A percentile compares a stretch with the other conserved stretches of the same genome.
Evolutionary conservation across 2,329 filamentous ascomycete species (phyloP).

Genomic region (Trichophaea hybrida): DNA sequence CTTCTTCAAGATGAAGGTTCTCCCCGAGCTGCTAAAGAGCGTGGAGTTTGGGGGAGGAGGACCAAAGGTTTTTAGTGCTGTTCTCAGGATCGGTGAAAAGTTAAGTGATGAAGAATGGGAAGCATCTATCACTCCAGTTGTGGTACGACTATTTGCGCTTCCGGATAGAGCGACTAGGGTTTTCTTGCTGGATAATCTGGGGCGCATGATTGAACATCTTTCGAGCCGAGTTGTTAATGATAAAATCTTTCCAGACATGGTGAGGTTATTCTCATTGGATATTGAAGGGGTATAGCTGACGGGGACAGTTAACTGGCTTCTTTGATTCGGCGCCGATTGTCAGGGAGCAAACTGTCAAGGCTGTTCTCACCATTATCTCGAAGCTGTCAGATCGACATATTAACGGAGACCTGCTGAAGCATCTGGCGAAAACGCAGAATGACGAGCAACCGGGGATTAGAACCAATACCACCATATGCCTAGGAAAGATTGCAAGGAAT

Average conservation of each 20-base stretch:
- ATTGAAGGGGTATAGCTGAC: constrained; percentile 28
- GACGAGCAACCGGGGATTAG: constrained; percentile 94
- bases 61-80: constrained; percentile 72
- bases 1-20: constrained; percentile 92
- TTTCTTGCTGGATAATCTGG: constrained; percentile 75
- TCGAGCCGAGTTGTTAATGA: constrained; percentile 83
- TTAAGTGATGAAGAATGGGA: constrained; percentile 84
- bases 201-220: constrained; percentile 79
- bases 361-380: constrained; percentile 68
- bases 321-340: constrained; percentile 83
- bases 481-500: constrained; percentile 90
- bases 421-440: constrained; percentile 89
- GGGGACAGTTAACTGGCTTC: constrained; percentile 61
- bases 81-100: constrained; percentile 82
- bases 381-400: constrained; percentile 87
- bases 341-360: constrained; percentile 89
- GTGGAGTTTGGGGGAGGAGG: constrained; percentile 94
- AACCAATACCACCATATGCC: constrained; percentile 93
- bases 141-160: constrained; percentile 75
- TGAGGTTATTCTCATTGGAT: constrained; percentile 36
- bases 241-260: constrained; percentile 86
- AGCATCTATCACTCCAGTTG: constrained; percentile 63
- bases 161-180: constrained; percentile 87
- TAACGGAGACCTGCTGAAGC: constrained; percentile 80
- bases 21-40: constrained; percentile 91